These are phyloP conservation scores for Fraxinus nigra DNA, from an alignment of 305 asterid genomes.

Conservation along the genomic window DNA sequence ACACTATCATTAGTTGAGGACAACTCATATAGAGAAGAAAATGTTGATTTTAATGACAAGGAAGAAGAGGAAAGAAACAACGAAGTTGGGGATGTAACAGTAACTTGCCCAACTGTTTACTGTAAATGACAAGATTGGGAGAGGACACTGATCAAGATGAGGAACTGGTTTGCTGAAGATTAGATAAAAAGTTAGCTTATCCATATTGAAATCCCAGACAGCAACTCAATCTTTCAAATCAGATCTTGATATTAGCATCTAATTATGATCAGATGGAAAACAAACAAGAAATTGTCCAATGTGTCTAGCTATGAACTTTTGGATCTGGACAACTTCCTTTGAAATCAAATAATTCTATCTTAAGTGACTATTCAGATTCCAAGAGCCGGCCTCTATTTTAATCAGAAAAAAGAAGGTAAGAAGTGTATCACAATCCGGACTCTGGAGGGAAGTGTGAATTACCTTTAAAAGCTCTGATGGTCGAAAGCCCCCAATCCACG, in stretches of 20 bases:
- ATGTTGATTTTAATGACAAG: neutral
- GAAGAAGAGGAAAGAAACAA: neutral
- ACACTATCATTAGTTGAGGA: neutral
- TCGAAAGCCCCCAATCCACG: slow-evolving; percentile 93
- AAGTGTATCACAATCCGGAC: neutral
- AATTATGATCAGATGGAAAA: neutral
- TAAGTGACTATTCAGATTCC: neutral
- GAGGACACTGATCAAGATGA: neutral
- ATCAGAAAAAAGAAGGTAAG: neutral
- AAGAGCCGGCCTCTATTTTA: neutral
- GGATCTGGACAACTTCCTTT: neutral
- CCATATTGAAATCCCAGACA: neutral
- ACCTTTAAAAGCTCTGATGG: slow-evolving; percentile 92
- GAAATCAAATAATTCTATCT: neutral
- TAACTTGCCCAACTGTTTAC: neutral
- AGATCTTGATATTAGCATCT: neutral
- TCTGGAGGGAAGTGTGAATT: slow-evolving; percentile 1
- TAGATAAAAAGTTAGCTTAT: neutral
- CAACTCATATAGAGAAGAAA: neutral
- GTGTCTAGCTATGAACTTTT: neutral
- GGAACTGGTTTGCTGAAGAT: neutral
- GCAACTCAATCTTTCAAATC: neutral
- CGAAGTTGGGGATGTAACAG: neutral
- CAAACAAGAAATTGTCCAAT: neutral
- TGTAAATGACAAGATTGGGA: neutral